Evolutionary conservation across 768 basidiomycete genomes (phyloP), one percentile per base, ranked within the genome.

Genomic region (Collybia sp.): DNA sequence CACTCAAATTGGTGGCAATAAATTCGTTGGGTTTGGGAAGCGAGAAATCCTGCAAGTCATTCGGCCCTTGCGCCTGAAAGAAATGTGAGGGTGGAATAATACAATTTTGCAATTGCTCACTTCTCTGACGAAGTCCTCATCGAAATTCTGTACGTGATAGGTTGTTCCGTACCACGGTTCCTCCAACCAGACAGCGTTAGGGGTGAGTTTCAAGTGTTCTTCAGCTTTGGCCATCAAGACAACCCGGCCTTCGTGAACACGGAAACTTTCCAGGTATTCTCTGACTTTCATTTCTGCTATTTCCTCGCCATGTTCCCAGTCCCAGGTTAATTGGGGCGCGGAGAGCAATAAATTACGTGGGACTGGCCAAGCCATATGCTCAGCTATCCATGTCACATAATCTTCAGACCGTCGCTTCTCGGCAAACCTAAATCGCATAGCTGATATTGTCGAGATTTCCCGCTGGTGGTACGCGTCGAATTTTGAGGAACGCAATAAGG

Each of bases 111-210:
- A 13, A 16, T 12, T 25, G 44, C 62, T 44, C 48, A 79, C 80
- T 72, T 77, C 61, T 56, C 69, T 61, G 32, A 88, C 51, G 55
- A 94, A 84, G 18, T 77, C 70, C 25, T 75, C 65, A 42, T 84
- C 79, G 60, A 88, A 79, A 43, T 69, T 72, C 53, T 88, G 77
- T n/a, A 94, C 80, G 31, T 71, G 71, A 63, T 94, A 97, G 50
- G 80, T 76, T 2, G 96, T 97, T 4, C 87, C 91, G 63, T 99
- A 99, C 82, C 92, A 93, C 36, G 85, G 83, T 65, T 98, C 96
- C 37, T 76, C 80, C 52, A 76, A 58, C 90, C 90, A 93, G 12
- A 57, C 47, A 9, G 64, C 54, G 32, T 66, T 62, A 13, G 72
- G 59, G 12, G 69, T 68, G 25, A 76, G 48, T 47, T 74, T 79